Conservation (phyloP, 164 flowering plant species). For the Sextonia rubra region DNA sequence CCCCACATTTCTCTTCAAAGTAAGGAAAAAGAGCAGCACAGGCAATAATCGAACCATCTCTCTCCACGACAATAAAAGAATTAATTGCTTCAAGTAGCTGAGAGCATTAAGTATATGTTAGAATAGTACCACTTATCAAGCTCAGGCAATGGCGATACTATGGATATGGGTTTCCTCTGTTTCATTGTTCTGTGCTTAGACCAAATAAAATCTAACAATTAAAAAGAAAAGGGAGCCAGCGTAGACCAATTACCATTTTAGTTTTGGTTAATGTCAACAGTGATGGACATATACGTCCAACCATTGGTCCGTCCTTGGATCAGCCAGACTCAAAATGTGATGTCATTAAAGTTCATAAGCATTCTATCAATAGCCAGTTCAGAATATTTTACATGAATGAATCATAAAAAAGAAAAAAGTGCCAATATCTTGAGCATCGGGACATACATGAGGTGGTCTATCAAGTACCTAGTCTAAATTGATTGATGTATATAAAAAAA, state of each 20-base stretch:
- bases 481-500: neutral
- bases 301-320: neutral
- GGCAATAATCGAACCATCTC: conserved; percentile 94
- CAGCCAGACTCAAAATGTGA: neutral
- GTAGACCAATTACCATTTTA: neutral
- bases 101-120: conserved; percentile 3
- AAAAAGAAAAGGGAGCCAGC: neutral
- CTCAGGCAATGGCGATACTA: conserved; percentile 1
- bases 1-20: conserved; percentile 78
- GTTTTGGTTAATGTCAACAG: neutral
- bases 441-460: neutral
- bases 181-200: neutral
- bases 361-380: neutral
- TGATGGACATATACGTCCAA: neutral
- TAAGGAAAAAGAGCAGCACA: conserved; percentile 94
- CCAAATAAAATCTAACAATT: neutral
- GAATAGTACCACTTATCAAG: neutral
- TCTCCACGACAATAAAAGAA: conserved; percentile 78
- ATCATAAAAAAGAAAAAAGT: neutral
- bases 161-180: neutral
- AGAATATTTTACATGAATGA: neutral
- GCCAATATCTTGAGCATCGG: neutral
- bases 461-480: neutral
- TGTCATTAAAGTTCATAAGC: neutral
- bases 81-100: conserved; percentile 68